Evolutionary conservation across 2,329 filamentous ascomycete genomes (phyloP), one percentile per base, ranked within the genome.

Genomic region (Hypoxylon rubiginosum): DNA sequence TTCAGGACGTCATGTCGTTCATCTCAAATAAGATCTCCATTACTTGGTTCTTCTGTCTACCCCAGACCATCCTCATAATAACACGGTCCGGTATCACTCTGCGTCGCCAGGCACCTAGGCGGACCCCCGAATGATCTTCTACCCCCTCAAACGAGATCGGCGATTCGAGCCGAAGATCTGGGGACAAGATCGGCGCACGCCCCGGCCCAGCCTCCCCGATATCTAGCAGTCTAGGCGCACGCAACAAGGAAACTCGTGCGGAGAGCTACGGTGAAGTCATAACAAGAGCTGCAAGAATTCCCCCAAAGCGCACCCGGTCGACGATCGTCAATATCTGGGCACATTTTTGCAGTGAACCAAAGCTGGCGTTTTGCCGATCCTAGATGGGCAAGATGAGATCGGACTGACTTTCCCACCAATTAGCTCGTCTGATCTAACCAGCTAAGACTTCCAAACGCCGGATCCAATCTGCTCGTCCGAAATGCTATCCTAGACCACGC

Each of bases 101-200:
- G 39, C 39, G 39, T 50, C 45, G 21, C 17, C 51, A 56, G 28
- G 54, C 50, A 53, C 45, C 24, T 49, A n/a, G 11, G 39, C 36
- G 49, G 46, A 52, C 19, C 10, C 53, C 26, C 10, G 26, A 45
- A 39, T 58, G 50, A 62, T 62, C 60, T 62, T 50, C 39, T 17
- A 58, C 54, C 57, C 32, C 53, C 39, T 54, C 53, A 54, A 59
- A 59, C 45, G 34, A 39, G 63, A 67, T 69, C 64, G 57, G 57
- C 50, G 56, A 59, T 59, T 62, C 17, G 50, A 62, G 48, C 67
- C 64, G 60, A 69, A 64, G 63, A 69, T 69, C 60, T 62, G 41
- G 59, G 51, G 60, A 28, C n/a, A 46, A 58, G 58, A 63, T 66
- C 53, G 56, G 32, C 66, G 45, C 50, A 4, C 10, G 11, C 32